Base-by-base conservation (phyloP, 257 asterid species). In the Penstemon barbatus region DNA sequence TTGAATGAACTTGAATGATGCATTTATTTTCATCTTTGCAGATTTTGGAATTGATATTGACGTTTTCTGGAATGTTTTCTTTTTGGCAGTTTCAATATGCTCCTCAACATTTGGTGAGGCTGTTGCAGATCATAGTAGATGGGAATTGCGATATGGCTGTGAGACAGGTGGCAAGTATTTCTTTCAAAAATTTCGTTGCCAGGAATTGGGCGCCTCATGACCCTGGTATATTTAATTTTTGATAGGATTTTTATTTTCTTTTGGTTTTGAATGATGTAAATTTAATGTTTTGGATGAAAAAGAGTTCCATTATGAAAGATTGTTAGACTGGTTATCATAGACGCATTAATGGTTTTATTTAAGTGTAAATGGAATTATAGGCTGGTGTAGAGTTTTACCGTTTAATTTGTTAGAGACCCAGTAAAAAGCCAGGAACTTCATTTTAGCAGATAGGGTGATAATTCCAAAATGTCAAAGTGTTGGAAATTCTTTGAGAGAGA, bases 41-140 rank as follows among this genome's bases (percentile, higher is more conserved):
- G 9, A 43, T 46, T 51, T 13, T 62, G 44, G 68, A 6, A 8
- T 19, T 33, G 43, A 56, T 56, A 18, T 49, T 45, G 46, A 38
- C 5, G 25, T 38, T 61, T 43, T 15, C 8, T 60, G 11, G 36
- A 25, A 5, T 10, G 48, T 41, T 61, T 13, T 7, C 6, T 12
- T 86, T 84, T 25, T 25, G 33, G 33, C 95, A 94, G 99, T 78
- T 80, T 78, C 97, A 94, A 73, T 78, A 72, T 73, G 81, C 91
- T 8, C 97, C 96, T 4, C 97, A 89, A 81, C 99, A 94, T 83
- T 77, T 94, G 77, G 97, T 94, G 78, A 94, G 99, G 83, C 80
- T 94, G 77, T 75, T 94, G 86, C 99, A 89, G 87, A 91, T 94
- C 68, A 86, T 91, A 38, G 91, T 94, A 0, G 99, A 89, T 64